A percentile compares a stretch with the other conserved stretches of the same genome.
phyloP scores from a whole-genome alignment of 1,139 yeast species.

The Hemisphaericaspora lyxosophila region DNA sequence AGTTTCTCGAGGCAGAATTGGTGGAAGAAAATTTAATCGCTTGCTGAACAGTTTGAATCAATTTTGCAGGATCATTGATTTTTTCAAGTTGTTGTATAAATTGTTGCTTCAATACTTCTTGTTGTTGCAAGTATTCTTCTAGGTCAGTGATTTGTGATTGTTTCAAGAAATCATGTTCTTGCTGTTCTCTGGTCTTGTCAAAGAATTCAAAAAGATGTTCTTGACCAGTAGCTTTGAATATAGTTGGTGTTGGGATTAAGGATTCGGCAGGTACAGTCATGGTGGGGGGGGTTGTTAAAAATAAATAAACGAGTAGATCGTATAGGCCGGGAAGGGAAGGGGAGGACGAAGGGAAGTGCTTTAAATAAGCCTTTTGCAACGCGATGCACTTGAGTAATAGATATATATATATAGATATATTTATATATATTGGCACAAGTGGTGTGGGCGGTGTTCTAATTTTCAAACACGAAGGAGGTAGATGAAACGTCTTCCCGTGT shows the following conservation, averaged over 20 bases:
- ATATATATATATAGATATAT: too few species aligned
- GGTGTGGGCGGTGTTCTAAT: too few species aligned
- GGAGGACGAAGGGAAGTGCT: background rate
- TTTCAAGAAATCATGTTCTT: conserved; percentile 33
- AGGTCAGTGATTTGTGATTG: too few species aligned
- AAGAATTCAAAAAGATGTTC: conserved; percentile 43
- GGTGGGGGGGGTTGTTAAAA: background rate
- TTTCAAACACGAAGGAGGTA: too few species aligned
- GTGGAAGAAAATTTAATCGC: conserved; percentile 46
- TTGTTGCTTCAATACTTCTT: too few species aligned
- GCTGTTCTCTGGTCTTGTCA: conserved; percentile 30
- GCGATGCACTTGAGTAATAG: too few species aligned
- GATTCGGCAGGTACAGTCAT: conserved; percentile 18
- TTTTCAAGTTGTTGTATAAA: conserved; percentile 38
- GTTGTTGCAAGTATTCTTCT: too few species aligned
- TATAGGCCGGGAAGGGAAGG: too few species aligned
- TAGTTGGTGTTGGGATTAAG: conserved; percentile 36
- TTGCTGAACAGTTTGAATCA: conserved; percentile 44
- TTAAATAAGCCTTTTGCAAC: background rate
- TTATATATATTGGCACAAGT: too few species aligned
- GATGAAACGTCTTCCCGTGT: too few species aligned
- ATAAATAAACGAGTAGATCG: background rate
- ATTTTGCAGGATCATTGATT: conserved; percentile 41
- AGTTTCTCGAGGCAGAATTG: conserved; percentile 34
- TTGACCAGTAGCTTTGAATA: conserved; percentile 52